Evolutionary conservation across 805 yeast genomes (phyloP).

Genomic region (Wickerhamiella dianesei): DNA sequence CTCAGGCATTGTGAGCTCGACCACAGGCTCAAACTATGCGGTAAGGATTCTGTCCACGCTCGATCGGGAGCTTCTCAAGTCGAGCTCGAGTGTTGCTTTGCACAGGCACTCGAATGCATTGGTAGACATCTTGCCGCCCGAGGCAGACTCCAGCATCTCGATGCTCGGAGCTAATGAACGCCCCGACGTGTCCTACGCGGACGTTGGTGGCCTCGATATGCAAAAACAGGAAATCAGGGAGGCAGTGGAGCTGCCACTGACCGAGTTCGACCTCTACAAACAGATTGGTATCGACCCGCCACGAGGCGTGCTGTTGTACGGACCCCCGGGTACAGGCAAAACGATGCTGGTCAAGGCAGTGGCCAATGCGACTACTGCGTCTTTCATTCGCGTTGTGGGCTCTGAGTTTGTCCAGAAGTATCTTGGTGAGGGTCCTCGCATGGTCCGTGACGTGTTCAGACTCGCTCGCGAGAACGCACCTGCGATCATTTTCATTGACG

Average conservation of each 20-base stretch:
- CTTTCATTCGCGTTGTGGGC: constrained; percentile 93
- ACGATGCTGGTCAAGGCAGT: constrained; percentile 99
- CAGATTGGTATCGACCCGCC: constrained; percentile 99
- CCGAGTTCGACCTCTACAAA: constrained; percentile 88
- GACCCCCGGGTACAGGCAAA: constrained; percentile 99
- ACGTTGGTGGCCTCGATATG: constrained; percentile 98
- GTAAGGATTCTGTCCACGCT: constrained; percentile 89
- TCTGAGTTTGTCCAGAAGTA: constrained; percentile 97
- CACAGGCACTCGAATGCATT: constrained; percentile 97
- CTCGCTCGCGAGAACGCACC: constrained; percentile 97
- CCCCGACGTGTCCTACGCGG: constrained; percentile 93
- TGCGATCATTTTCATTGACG: constrained; percentile 92
- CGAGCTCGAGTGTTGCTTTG: constrained; percentile 89
- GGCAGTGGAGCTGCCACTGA: constrained; percentile 92
- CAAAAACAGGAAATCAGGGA: constrained; percentile 98
- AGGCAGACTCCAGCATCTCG: constrained; percentile 92
- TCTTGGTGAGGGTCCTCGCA: constrained; percentile 98
- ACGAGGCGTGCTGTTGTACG: constrained; percentile 89
- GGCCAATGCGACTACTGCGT: constrained; percentile 89
- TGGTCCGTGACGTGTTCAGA: constrained; percentile 97
- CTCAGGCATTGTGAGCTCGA: constrained; percentile 91
- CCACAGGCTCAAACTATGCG: constrained; percentile 95
- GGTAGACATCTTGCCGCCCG: constrained; percentile 96
- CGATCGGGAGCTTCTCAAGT: constrained; percentile 86
- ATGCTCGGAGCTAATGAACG: constrained; percentile 89